Evolutionary conservation across 805 yeast species (phyloP), one percentile per base, ranked within the genome.

Genomic region (Myxozyma melibiosi): DNA sequence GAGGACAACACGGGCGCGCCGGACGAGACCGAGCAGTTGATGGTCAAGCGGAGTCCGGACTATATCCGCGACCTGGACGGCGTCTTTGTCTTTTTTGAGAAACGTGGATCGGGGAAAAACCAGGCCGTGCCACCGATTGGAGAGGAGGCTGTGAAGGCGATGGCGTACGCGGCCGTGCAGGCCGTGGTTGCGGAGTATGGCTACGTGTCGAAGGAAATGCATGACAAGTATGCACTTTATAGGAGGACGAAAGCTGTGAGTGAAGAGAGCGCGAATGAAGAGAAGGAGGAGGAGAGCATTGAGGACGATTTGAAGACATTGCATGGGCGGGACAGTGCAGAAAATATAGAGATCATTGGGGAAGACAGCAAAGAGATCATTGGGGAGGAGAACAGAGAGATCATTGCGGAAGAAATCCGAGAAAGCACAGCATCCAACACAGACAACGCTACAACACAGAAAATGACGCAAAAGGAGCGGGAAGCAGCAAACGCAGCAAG

Each of bases 61-160:
- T 43, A 30, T 27, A 27, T 51, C 18, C 51, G 48, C 9, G 63
- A 60, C n/a, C 45, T 58, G 14, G 57, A 55, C 39, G 63, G 63
- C 9, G 18, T 58, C 11, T 58, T 28, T 22, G 13, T 27, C 16
- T 42, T 14, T 22, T 45, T 45, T 35, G 24, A 24, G 13, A 40
- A 45, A n/a, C 40, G 42, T 5, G 3, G 9, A 1, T 20, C 50
- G 8, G 5, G 33, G 8, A 14, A 22, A 22, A 35, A 45, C n/a
- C n/a, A n/a, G n/a, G n/a, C n/a, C n/a, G n/a, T n/a, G 42, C 18
- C n/a, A 28, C 27, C 13, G 25, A n/a, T 43, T n/a, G 20, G 34
- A 14, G 43, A 51, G n/a, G 35, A 24, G 14, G 55, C 51, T 11
- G 48, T 53, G 16, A 35, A 35, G 22, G n/a, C 16, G 22, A 4